Evolutionary conservation across 2,329 filamentous ascomycete genomes (phyloP).

Genomic region (Cordyceps tenuipes): DNA sequence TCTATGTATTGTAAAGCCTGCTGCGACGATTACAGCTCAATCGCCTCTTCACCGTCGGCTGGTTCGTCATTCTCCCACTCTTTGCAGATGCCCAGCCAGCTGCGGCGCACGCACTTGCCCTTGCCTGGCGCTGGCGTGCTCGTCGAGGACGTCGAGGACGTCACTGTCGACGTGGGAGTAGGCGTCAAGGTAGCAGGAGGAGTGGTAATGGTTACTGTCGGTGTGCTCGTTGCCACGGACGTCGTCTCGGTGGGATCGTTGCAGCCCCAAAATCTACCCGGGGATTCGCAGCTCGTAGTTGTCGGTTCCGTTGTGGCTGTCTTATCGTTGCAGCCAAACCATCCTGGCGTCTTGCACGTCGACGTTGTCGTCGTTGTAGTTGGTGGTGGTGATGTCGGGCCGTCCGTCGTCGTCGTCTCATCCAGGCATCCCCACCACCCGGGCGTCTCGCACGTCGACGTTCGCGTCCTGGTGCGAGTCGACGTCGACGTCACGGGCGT

Average conservation of each 20-base stretch:
- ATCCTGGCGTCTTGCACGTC: slow-evolving; percentile 54
- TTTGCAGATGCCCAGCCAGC: slow-evolving; percentile 35
- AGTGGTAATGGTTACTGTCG: slow-evolving; percentile 26
- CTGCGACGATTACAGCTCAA: not conserved
- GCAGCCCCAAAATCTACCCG: slow-evolving; percentile 51
- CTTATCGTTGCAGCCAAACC: slow-evolving; percentile 56
- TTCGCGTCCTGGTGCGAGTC: slow-evolving; percentile 65
- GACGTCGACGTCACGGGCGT: slow-evolving; percentile 25
- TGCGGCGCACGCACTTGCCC: slow-evolving; percentile 20
- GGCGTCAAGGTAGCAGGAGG: slow-evolving; percentile 42
- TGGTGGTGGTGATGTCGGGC: slow-evolving; percentile 24
- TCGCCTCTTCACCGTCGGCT: slow-evolving; percentile 15
- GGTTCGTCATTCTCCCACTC: slow-evolving; percentile 21
- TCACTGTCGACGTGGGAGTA: slow-evolving; percentile 21
- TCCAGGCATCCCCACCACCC: slow-evolving; percentile 85
- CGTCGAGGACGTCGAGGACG: slow-evolving; percentile 21
- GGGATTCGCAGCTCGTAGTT: slow-evolving; percentile 26
- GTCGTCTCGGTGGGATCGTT: slow-evolving; percentile 31
- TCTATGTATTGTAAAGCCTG: not conserved
- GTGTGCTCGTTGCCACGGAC: slow-evolving; percentile 17
- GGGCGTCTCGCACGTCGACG: slow-evolving; percentile 81
- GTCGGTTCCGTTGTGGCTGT: slow-evolving; percentile 23
- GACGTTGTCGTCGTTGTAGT: slow-evolving; percentile 41
- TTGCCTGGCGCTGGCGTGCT: slow-evolving; percentile 18
- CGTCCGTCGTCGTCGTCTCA: slow-evolving; percentile 43